phyloP scores from a whole-genome alignment of 2,329 filamentous ascomycete species.

The Aspergillus candidus region DNA sequence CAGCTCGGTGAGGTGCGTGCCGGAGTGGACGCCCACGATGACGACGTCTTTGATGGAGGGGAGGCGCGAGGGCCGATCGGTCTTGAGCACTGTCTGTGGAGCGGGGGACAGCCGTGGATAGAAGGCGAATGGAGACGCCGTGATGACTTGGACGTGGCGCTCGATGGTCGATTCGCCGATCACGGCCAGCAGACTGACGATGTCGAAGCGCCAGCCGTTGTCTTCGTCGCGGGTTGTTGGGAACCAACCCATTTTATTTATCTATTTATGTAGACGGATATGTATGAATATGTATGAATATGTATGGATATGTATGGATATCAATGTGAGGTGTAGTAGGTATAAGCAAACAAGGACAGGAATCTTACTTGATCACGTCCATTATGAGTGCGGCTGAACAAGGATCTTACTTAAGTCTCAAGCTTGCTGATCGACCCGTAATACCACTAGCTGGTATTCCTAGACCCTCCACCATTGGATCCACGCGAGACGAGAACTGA shows the following conservation, averaged over 20 bases:
- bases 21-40: constrained; percentile 54
- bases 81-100: constrained; percentile 55
- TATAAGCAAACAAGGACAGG: no score
- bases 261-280: no score
- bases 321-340: no score
- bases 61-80: constrained; percentile 50
- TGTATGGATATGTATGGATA: no score
- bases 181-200: constrained; percentile 57
- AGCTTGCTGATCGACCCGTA: no score
- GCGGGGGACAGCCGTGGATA: constrained; percentile 57
- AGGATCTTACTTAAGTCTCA: no score
- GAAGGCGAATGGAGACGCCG: constrained; percentile 51
- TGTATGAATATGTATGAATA: no score
- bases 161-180: constrained; percentile 56
- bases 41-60: constrained; percentile 48
- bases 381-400: no score
- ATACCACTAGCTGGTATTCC: neutral
- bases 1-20: constrained; percentile 49
- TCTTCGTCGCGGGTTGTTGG: constrained; percentile 2
- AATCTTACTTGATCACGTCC: no score
- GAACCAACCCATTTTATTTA: constrained; percentile 7
- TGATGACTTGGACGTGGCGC: constrained; percentile 54
- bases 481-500: no score
- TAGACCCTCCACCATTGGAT: no score
- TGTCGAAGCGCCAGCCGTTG: constrained; percentile 50